A percentile compares a stretch with the other conserved stretches of the same genome.
phyloP scores from a whole-genome alignment of 345 rosid species.

The Bretschneidera sinensis region DNA sequence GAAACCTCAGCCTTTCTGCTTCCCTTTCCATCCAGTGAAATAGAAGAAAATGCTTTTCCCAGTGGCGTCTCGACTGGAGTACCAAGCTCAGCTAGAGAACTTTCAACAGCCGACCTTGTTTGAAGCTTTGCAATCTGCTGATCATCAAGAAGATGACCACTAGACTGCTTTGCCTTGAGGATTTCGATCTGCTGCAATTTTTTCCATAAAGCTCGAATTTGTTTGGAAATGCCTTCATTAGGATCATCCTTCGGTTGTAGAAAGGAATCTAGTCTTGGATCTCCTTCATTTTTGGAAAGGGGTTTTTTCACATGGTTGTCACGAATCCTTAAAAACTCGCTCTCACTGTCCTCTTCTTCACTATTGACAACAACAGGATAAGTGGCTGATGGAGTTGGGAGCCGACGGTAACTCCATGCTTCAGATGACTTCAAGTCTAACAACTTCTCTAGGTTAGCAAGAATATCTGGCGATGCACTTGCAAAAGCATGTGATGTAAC shows the following conservation, averaged over 20 bases:
- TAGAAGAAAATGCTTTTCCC: slow-evolving; percentile 31
- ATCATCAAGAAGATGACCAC: slow-evolving; percentile 74
- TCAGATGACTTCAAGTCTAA: slow-evolving; percentile 84
- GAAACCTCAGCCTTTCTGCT: slow-evolving; percentile 46
- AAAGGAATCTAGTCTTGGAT: slow-evolving; percentile 49
- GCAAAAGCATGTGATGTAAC: slow-evolving; percentile 65
- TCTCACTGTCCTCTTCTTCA: slow-evolving; percentile 79
- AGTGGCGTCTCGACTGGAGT: slow-evolving; percentile 37
- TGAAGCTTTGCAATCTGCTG: slow-evolving; percentile 91
- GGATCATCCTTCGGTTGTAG: slow-evolving; percentile 53
- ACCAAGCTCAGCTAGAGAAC: slow-evolving; percentile 72
- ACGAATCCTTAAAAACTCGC: slow-evolving; percentile 58
- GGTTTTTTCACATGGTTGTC: slow-evolving; percentile 35
- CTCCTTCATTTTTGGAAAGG: slow-evolving; percentile 19
- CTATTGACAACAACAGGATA: slow-evolving; percentile 68
- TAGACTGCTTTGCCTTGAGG: slow-evolving; percentile 71
- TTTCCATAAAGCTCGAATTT: slow-evolving; percentile 74
- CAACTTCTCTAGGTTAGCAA: slow-evolving; percentile 72
- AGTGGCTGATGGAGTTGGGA: slow-evolving; percentile 83
- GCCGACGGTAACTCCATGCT: slow-evolving; percentile 79
- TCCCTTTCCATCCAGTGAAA: slow-evolving; percentile 45
- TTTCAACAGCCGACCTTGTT: slow-evolving; percentile 57
- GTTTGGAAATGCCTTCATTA: slow-evolving; percentile 43
- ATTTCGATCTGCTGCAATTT: slow-evolving; percentile 95
- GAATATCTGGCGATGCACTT: slow-evolving; percentile 60